A percentile compares a stretch with the other conserved stretches of the same genome.
These are phyloP conservation scores for Protea cynaroides DNA, from an alignment of 164 flowering plant genomes.

Conservation along the genomic window DNA sequence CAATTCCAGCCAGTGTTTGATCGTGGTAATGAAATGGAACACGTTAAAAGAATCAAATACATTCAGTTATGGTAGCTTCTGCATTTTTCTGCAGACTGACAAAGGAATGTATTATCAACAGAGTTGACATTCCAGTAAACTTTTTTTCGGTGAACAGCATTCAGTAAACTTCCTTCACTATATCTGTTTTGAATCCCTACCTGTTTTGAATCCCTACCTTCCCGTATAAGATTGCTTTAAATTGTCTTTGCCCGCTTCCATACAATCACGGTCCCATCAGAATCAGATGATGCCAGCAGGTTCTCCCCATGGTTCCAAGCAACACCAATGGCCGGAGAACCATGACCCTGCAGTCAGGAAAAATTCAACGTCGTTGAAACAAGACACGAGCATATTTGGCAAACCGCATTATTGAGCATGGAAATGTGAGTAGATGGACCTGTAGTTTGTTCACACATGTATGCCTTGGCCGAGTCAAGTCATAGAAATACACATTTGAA, in stretches of 20 bases:
- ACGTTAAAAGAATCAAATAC: not conserved
- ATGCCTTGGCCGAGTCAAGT: slow-evolving; percentile 87
- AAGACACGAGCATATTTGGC: not conserved
- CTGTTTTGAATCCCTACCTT: not conserved
- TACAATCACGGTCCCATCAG: slow-evolving; percentile 87
- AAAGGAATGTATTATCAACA: too few relatives aligned
- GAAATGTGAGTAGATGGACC: slow-evolving; percentile 32
- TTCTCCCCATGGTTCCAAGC: slow-evolving; percentile 99
- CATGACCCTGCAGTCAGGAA: slow-evolving; percentile 85
- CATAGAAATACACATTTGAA: slow-evolving; percentile 94
- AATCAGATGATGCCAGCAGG: slow-evolving; percentile 93
- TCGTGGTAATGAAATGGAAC: not conserved
- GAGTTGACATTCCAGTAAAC: too few relatives aligned
- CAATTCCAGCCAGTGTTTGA: not conserved
- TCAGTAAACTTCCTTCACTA: too few relatives aligned
- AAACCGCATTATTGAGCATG: not conserved
- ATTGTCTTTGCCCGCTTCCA: slow-evolving; percentile 88
- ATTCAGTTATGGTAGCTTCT: not conserved
- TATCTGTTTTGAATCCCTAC: too few relatives aligned
- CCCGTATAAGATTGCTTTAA: slow-evolving; percentile 5
- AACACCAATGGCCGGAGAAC: slow-evolving; percentile 64
- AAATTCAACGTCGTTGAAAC: too few relatives aligned
- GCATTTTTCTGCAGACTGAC: too few relatives aligned
- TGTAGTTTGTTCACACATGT: slow-evolving; percentile 95
- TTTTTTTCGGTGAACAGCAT: too few relatives aligned